These are phyloP conservation scores for Fraxinus velutina DNA, from an alignment of 305 asterid species.

Conservation along the genomic window DNA sequence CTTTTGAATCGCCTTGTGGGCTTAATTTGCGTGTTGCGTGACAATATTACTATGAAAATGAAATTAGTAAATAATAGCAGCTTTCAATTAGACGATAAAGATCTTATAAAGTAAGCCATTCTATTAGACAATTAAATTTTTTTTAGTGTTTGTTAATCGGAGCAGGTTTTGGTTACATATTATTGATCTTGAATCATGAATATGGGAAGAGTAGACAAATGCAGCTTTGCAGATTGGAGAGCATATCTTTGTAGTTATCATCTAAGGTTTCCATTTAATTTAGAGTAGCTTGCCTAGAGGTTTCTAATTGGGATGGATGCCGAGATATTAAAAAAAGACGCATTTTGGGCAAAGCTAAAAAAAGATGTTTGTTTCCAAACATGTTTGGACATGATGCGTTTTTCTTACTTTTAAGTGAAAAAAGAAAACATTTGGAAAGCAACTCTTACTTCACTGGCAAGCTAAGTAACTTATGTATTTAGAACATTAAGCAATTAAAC, in stretches of 20 bases:
- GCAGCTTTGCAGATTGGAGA: background rate
- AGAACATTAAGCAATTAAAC: background rate
- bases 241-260: background rate
- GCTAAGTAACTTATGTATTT: background rate
- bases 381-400: background rate
- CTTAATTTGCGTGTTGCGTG: background rate
- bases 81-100: background rate
- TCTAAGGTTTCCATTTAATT: background rate
- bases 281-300: background rate
- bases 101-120: background rate
- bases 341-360: background rate
- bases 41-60: background rate
- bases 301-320: background rate
- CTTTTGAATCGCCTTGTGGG: background rate
- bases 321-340: background rate
- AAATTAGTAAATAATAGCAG: background rate
- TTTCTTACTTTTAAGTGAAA: background rate
- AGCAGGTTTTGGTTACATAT: background rate
- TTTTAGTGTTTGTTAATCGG: background rate
- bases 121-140: background rate
- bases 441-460: background rate
- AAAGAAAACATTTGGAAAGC: background rate
- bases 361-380: background rate
- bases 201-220: background rate
- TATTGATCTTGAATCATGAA: background rate